Conservation (phyloP, 1,139 yeast species). For the Yamadazyma atlantica region DNA sequence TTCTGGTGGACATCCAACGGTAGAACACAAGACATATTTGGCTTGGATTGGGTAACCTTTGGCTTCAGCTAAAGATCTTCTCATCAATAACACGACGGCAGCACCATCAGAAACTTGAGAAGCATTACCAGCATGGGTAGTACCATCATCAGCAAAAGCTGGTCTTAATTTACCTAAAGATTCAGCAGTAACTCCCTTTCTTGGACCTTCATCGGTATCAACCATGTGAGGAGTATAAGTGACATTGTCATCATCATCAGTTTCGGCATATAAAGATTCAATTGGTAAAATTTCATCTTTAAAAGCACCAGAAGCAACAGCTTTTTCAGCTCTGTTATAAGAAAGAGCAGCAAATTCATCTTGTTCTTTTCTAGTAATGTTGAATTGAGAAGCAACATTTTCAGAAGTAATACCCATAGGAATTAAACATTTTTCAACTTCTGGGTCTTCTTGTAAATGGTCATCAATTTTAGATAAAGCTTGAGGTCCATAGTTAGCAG, state of each 20-base stretch:
- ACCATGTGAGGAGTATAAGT: conserved; percentile 47
- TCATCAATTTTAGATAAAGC: conserved; percentile 65
- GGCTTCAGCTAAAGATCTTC: conserved; percentile 83
- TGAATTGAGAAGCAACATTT: conserved; percentile 48
- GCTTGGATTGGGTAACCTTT: conserved; percentile 66
- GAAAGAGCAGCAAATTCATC: conserved; percentile 86
- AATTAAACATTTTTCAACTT: conserved; percentile 34
- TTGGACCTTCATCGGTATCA: conserved; percentile 86
- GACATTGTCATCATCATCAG: conserved; percentile 48
- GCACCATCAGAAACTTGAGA: conserved; percentile 97
- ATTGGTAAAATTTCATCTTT: conserved; percentile 86
- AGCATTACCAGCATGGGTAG: conserved; percentile 94
- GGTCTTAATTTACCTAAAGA: conserved; percentile 75
- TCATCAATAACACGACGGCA: conserved; percentile 81
- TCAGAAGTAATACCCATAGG: conserved; percentile 79
- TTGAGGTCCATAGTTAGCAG: conserved; percentile 75
- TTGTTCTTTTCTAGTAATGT: conserved; percentile 68
- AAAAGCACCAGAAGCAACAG: conserved; percentile 70
- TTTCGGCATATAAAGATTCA: conserved; percentile 51
- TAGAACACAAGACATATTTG: conserved; percentile 72
- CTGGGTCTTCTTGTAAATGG: conserved; percentile 28
- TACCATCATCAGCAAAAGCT: conserved; percentile 82
- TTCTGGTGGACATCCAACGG: conserved; percentile 94
- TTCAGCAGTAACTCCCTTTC: conserved; percentile 80
- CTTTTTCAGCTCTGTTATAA: conserved; percentile 78